These are phyloP conservation scores for Claviceps arundinis DNA, from an alignment of 2,329 filamentous ascomycete species.

Conservation along the genomic window DNA sequence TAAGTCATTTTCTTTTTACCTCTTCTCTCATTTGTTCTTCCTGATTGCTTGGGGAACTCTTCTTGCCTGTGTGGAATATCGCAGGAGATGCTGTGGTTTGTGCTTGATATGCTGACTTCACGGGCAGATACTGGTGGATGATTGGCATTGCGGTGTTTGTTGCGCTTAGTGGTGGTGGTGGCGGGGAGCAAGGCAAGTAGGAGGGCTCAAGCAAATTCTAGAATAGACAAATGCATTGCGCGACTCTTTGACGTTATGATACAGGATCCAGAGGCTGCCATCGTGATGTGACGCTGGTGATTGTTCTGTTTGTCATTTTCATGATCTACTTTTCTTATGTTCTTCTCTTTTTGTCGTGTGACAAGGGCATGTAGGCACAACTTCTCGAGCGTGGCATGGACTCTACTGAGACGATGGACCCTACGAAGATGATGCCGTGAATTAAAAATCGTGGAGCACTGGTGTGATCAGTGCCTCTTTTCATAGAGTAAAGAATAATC, in stretches of 20 bases:
- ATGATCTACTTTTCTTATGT: no score
- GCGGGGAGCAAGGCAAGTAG: slow-evolving; percentile 29
- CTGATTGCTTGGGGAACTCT: neutral
- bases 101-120: slow-evolving; percentile 15
- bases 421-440: no score
- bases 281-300: neutral
- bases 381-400: neutral
- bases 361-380: neutral
- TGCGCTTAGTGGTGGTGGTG: slow-evolving; percentile 36
- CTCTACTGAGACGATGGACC: neutral
- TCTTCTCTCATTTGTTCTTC: neutral
- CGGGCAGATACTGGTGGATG: slow-evolving; percentile 52
- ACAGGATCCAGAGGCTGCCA: neutral
- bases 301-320: no score
- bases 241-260: neutral
- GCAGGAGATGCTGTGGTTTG: no score
- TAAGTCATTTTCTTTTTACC: slow-evolving; percentile 23
- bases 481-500: no score
- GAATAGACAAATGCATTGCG: neutral
- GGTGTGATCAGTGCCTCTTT: no score
- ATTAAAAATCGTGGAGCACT: no score
- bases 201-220: slow-evolving; percentile 12
- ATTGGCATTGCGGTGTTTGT: slow-evolving; percentile 40
- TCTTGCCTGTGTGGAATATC: no score
- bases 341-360: neutral